Base-by-base conservation (phyloP, 192 early-diverging fungal species). In the Podila horticola region DNA sequence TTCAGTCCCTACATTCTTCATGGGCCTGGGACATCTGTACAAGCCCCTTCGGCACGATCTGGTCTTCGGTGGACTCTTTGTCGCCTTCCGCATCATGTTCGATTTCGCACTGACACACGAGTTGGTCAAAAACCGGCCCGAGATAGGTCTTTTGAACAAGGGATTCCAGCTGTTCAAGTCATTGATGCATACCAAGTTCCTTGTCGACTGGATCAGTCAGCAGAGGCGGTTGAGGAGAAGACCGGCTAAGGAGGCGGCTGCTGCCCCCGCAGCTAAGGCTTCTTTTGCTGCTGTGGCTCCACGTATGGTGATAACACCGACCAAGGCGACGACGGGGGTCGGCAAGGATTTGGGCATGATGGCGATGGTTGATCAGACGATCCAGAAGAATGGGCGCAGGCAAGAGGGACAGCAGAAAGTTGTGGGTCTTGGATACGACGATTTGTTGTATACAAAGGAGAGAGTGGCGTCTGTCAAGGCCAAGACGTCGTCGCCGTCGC, bases 161-260 rank as follows among this genome's bases (percentile, higher is more conserved):
- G 20, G n/a, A 0, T 60, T 76, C 31, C 19, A 70, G 5, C n/a
- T 65, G n/a, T 70, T 70, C 62, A 76, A 76, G 57, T 70, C 62
- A 22, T 13, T 31, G 29, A 65, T 76, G 67, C 57, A 76, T 41
- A 33, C 65, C 41, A 69, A 70, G 62, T 76, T 76, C 57, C 36
- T 76, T 1, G 28, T 58, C 13, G 74, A 69, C 19, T 76, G 67
- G 74, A 59, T 76, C 55, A 65, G 49, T 20, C 74, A 76, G 30
- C 74, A 76, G 20, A 76, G 38, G 30, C 50, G 67, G 11, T 67
- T 76, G 15, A 5, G 29, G 24, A 17, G 64, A 30, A 29, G 24
- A 4, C 5, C 22, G 22, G 36, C 62, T 36, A 64, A 64, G 22
- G 36, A 45, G 8, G 41, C 11, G 15, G 41, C 0, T 15, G 15